phyloP scores from a whole-genome alignment of 2,329 filamentous ascomycete genomes.

The Fusarium aywerte region DNA sequence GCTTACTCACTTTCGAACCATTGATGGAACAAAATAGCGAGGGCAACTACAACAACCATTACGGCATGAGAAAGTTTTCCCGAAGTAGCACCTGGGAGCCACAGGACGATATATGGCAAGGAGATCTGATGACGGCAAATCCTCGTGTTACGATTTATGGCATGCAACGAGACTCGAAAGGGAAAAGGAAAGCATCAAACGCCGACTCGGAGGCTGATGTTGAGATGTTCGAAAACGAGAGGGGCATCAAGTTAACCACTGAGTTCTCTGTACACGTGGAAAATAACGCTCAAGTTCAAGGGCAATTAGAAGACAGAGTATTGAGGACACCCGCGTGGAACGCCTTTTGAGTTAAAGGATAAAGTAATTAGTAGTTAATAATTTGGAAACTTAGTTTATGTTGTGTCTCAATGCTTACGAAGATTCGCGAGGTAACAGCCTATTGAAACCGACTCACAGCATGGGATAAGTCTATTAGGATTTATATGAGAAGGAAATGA shows the following conservation, averaged over 20 bases:
- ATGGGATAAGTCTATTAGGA: background rate
- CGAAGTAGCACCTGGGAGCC: slow-evolving; percentile 26
- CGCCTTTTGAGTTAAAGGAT: slow-evolving; percentile 17
- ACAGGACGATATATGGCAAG: slow-evolving; percentile 24
- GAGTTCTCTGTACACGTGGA: slow-evolving; percentile 39
- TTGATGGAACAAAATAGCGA: slow-evolving; percentile 45
- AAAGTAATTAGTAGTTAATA: background rate
- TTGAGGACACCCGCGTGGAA: slow-evolving; percentile 34
- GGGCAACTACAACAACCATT: slow-evolving; percentile 18
- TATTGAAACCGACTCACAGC: background rate
- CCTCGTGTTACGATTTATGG: slow-evolving; percentile 18
- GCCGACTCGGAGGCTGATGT: slow-evolving; percentile 29
- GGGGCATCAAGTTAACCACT: slow-evolving; percentile 35
- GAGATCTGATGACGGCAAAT: slow-evolving; percentile 23
- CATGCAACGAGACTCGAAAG: background rate
- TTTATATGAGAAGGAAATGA: background rate
- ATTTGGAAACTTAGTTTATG: background rate
- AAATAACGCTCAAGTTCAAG: slow-evolving; percentile 22
- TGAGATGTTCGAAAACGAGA: slow-evolving; percentile 27
- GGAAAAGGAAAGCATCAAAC: slow-evolving; percentile 14
- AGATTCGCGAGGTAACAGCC: background rate
- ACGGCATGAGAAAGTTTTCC: slow-evolving; percentile 38
- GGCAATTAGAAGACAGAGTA: slow-evolving; percentile 27
- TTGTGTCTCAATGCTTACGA: background rate
- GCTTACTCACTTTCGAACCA: slow-evolving; percentile 55